Percentiles rank a stretch among this genome's conserved stretches.
Conservation (phyloP, 352 stramenopile genomes). For the Pythium vanterpoolii region DNA sequence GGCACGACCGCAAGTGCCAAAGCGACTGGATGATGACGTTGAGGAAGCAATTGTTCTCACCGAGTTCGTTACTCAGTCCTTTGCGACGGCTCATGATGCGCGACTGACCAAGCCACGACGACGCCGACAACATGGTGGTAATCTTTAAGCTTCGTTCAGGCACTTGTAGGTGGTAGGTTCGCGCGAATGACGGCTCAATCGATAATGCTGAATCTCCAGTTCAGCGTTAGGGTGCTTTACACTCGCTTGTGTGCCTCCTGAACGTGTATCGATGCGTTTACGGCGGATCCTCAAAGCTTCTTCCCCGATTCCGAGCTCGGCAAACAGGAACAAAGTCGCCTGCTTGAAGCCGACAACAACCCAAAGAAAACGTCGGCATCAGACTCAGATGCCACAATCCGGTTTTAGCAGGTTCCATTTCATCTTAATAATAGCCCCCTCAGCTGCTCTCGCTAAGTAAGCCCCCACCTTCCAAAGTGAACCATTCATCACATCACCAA, state of each 20-base stretch:
- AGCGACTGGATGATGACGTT: constrained; percentile 91
- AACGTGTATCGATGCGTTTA: background rate
- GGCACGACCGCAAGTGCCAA: constrained; percentile 87
- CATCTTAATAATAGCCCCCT: background rate
- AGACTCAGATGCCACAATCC: constrained; percentile 8
- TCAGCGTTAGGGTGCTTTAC: background rate
- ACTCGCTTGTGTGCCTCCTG: background rate
- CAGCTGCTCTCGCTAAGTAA: constrained; percentile 10
- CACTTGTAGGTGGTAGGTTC: background rate
- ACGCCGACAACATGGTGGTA: constrained; percentile 9
- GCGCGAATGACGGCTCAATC: background rate
- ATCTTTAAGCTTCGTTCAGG: background rate
- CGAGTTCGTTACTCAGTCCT: constrained; percentile 79
- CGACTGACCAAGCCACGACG: constrained; percentile 24
- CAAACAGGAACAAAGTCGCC: background rate
- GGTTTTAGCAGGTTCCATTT: constrained; percentile 2
- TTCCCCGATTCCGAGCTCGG: background rate
- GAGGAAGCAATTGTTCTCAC: constrained; percentile 90
- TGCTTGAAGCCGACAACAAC: constrained; percentile 4
- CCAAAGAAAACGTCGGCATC: background rate
- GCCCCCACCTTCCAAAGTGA: constrained; percentile 15
- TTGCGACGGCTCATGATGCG: constrained; percentile 57
- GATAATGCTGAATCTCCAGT: background rate
- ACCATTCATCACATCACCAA: constrained; percentile 7
- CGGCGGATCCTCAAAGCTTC: background rate